These are phyloP conservation scores for Ceratobasidium theobromae DNA, from an alignment of 1,284 basidiomycete genomes.

Conservation along the genomic window DNA sequence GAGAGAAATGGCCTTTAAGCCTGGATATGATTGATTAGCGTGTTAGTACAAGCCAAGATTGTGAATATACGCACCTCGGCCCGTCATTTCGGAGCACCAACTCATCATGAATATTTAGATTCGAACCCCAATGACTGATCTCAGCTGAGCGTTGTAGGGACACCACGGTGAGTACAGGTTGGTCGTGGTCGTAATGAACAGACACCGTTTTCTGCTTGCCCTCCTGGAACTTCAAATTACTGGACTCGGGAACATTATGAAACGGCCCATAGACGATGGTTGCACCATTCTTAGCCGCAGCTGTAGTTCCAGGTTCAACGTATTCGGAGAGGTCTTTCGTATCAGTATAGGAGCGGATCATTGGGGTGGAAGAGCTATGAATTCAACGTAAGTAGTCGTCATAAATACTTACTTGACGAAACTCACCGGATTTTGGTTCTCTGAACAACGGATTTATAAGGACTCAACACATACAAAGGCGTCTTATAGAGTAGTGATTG, in stretches of 20 bases:
- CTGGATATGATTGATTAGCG: conserved; percentile 47
- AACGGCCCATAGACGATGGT: conserved; percentile 90
- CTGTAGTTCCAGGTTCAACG: conserved; percentile 41
- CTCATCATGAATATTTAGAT: conserved; percentile 90
- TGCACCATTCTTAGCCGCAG: conserved; percentile 73
- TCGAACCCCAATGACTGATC: conserved; percentile 96
- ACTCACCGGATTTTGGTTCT: conserved; percentile 81
- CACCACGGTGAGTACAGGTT: conserved; percentile 76
- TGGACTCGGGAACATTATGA: conserved; percentile 66
- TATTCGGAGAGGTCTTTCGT: conserved; percentile 50
- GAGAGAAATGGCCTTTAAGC: conserved; percentile 94
- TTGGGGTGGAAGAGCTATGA: conserved; percentile 33
- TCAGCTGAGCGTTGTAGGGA: conserved; percentile 78
- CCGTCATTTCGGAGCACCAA: conserved; percentile 85
- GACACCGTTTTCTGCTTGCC: conserved; percentile 64
- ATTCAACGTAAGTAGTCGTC: conserved; percentile 17
- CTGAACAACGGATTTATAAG: conserved; percentile 79
- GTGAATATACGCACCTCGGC: conserved; percentile 65
- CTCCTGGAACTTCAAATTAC: conserved; percentile 55
- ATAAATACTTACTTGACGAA: conserved; percentile 27
- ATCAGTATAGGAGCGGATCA: conserved; percentile 57
- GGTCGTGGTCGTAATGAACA: conserved; percentile 80
- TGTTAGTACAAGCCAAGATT: conserved; percentile 18
- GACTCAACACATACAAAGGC: conserved; percentile 76
- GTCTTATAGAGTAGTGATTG: conserved; percentile 79